Percentiles rank a stretch among this genome's conserved stretches.
Conservation (phyloP, 345 rosid genomes). For the Eutrema yunnanense region DNA sequence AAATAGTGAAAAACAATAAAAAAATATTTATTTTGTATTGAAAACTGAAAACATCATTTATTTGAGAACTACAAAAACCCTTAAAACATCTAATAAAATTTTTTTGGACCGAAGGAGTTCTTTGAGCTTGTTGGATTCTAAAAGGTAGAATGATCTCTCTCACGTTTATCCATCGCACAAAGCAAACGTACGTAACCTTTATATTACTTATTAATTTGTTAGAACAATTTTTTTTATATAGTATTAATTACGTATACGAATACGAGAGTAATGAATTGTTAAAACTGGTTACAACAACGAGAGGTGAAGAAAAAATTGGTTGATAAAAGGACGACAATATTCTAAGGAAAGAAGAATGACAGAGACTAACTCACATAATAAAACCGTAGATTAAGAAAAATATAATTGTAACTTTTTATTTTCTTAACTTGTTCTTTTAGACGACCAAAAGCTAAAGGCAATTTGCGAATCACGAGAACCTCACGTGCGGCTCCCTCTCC, state of each 20-base stretch:
- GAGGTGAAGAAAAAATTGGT: constrained; percentile 17
- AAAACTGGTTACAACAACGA: constrained; percentile 12
- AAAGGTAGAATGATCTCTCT: constrained; percentile 19
- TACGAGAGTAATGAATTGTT: neutral
- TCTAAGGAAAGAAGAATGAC: constrained; percentile 17
- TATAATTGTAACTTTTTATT: neutral
- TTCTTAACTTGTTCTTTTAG: constrained; percentile 18
- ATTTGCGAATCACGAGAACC: constrained; percentile 60
- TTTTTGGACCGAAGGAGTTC: too few species aligned
- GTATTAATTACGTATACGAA: neutral
- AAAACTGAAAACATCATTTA: too few species aligned
- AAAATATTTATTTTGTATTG: too few species aligned
- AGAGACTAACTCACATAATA: constrained; percentile 13
- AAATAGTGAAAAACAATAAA: too few species aligned
- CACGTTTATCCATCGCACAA: constrained; percentile 21
- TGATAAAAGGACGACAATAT: constrained; percentile 23
- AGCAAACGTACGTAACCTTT: constrained; percentile 18
- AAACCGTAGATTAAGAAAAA: neutral
- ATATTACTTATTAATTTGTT: neutral
- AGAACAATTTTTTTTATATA: too few species aligned
- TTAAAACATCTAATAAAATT: too few species aligned
- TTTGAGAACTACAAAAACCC: too few species aligned
- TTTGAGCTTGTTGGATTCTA: neutral
- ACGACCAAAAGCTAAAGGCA: constrained; percentile 42
- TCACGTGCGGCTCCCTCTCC: constrained; percentile 85